Base-by-base conservation (phyloP, 2,329 filamentous ascomycete genomes). In the Penicillium sclerotigenum region DNA sequence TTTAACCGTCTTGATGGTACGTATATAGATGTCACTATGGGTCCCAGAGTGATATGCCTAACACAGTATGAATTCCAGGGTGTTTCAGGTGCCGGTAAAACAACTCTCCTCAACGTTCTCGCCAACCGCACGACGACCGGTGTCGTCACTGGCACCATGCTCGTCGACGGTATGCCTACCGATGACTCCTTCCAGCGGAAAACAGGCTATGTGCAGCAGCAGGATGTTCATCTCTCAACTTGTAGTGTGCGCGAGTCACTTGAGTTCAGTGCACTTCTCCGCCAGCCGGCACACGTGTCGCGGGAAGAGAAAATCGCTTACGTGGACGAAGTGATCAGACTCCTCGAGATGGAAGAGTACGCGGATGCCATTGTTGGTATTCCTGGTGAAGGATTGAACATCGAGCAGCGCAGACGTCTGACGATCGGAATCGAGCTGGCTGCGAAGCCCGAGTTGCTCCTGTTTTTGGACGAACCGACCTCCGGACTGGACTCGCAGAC, bases 391-490 rank as follows among this genome's bases (percentile, higher is more conserved):
- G 91, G 80, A 71, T 72, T 81, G 43, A 81, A 81, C 49, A 78
- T 82, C n/a, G 83, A 85, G 68, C 83, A 86, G 66, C 78, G 83
- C 14, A 85, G 85, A 69, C 87, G 90, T 63, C 80, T 96, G 2
- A 96, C 91, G 0, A 95, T 96, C 61, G 92, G 90, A 72, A 91
- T 96, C 11, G 92, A 97, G 71, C 81, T 97, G n/a, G 91, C 90
- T 31, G 91, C 91, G 3, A 95, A 92, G 76, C 92, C 92, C 5
- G 85, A 89, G 40, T 80, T 96, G 47, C 80, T 96, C 52, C 83
- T 96, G 42, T 96, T 96, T 76, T 84, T 96, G 29, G 91, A 96
- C 66, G 91, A 96, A 73, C 91, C 91, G 7, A 96, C 91, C 2
- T 95, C 90, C 24, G 91, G 91, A 77, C 83, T 96, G 7, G 91